Evolutionary conservation across 441 rosid genomes (phyloP), one percentile per base, ranked within the genome.

Genomic region (Erysimum cheiri): DNA sequence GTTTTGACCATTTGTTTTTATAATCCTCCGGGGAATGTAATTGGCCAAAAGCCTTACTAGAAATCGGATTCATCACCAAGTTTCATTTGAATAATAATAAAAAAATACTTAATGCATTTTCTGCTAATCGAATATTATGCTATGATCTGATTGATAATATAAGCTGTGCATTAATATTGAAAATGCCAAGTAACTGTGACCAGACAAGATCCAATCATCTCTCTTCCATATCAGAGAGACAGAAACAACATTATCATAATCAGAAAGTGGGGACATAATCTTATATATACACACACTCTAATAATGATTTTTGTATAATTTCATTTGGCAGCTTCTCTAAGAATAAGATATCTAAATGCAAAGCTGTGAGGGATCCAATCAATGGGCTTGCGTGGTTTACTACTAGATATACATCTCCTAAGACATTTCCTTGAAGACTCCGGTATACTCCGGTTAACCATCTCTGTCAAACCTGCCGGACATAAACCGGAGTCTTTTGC

Each of bases 291-390:
- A 55, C 14, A 19, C 22, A 53, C 2, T 12, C 4, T 28, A 4
- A 9, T 5, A 28, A 68, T 19, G 14, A 32, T 3, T 6, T 35
- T 12, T 0, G 19, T 68, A 67, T 47, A 26, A 39, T 37, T 63
- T 90, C 81, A 90, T 80, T 81, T 87, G 22, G 82, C 88, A 61
- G 91, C 70, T 75, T 88, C 97, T 78, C 85, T 94, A 35, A 90
- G 78, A 78, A 94, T 87, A 66, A 94, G 84, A 84, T 87, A 94
- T 66, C 99, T 85, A 47, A 92, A 92, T 53, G 80, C 76, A 75
- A 94, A 90, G 72, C 85, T 90, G 82, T 91, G 92, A 3, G 97
- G 89, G 54, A 82, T 80, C 96, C 97, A 91, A 39, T 87, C 89
- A 4, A 94, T 85, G 78, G 46, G 67, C 81, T 87, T 91, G 29